Conservation (phyloP, 1,284 basidiomycete genomes). For the Leccinum laetum region DNA sequence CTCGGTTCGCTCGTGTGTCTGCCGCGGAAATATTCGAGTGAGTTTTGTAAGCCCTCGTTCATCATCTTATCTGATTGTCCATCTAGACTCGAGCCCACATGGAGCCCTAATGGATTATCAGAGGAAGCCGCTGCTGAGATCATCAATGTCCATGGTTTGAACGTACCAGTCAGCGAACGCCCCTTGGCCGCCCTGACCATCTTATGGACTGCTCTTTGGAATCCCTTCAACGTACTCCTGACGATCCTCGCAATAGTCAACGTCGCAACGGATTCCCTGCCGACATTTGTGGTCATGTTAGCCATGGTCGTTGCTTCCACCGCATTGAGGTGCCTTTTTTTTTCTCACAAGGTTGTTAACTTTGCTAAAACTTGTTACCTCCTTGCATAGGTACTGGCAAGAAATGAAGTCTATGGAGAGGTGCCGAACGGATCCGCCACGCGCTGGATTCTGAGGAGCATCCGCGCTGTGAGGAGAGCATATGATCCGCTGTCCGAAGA, state of each 20-base stretch:
- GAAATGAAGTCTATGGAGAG: no score
- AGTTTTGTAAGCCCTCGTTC: not conserved
- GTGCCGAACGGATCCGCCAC: conserved; percentile 30
- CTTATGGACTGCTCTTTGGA: conserved; percentile 32
- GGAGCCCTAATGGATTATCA: conserved; percentile 24
- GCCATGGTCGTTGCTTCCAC: conserved; percentile 34
- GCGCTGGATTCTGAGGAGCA: conserved; percentile 67
- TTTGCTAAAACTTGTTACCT: not conserved
- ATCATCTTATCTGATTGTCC: not conserved
- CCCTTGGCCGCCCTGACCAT: conserved; percentile 28
- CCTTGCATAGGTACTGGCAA: no score
- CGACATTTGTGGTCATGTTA: conserved; percentile 34
- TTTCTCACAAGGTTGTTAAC: not conserved
- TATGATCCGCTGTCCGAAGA: conserved; percentile 35
- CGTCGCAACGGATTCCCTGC: conserved; percentile 30
- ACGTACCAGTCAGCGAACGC: conserved; percentile 29
- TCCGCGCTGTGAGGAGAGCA: conserved; percentile 65
- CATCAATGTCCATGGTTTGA: conserved; percentile 24
- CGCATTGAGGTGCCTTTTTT: conserved; percentile 21
- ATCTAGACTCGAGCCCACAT: conserved; percentile 28
- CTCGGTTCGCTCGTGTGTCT: conserved; percentile 28
- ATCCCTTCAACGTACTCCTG: conserved; percentile 31
- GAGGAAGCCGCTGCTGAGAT: conserved; percentile 24
- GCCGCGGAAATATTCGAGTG: conserved; percentile 25
- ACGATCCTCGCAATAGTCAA: conserved; percentile 31